phyloP scores from a whole-genome alignment of 129 eudicot species.

The Centaurea solstitialis region DNA sequence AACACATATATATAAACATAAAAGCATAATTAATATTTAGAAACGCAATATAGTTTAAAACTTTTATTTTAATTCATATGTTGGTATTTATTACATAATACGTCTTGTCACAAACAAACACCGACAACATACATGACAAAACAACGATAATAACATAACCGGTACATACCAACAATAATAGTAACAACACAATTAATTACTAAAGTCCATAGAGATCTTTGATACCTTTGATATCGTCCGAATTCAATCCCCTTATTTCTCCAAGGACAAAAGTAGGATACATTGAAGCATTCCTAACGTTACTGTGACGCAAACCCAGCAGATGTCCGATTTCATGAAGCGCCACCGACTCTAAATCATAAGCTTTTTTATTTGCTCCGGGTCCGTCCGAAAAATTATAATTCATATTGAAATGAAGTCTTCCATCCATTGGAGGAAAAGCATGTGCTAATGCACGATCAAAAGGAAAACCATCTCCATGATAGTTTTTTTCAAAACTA shows the following conservation, averaged over 20 bases:
- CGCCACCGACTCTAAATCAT: not conserved
- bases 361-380: not conserved
- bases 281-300: not conserved
- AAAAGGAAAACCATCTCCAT: not conserved
- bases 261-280: not conserved
- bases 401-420: not conserved
- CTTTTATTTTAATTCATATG: no score
- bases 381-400: not conserved
- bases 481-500: not conserved
- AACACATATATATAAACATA: no score
- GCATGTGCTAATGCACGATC: not conserved
- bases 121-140: not conserved
- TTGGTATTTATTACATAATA: not conserved
- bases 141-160: not conserved
- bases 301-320: not conserved
- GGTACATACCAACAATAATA: no score
- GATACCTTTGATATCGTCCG: no score
- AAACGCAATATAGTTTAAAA: no score
- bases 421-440: not conserved
- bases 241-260: no score
- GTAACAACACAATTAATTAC: no score
- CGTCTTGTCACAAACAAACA: not conserved
- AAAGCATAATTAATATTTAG: no score
- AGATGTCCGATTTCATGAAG: conserved; percentile 6
- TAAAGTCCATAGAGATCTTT: not conserved